phyloP scores from a whole-genome alignment of 2,329 filamentous ascomycete species.

The Aspergillus floridensis region DNA sequence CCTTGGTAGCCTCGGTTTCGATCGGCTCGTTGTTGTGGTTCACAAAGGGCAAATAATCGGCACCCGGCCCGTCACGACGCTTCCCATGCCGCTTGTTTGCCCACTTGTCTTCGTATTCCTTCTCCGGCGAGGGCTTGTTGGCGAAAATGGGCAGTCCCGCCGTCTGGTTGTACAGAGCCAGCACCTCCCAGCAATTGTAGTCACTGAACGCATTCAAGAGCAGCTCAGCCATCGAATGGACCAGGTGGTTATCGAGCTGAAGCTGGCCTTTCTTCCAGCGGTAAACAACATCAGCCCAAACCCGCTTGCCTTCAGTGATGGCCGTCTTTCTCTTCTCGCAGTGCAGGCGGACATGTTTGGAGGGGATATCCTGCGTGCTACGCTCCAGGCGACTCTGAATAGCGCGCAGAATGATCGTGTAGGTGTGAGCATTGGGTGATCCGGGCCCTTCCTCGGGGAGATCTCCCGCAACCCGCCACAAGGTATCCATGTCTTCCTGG shows the following conservation, averaged over 20 bases:
- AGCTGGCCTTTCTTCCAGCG: slow-evolving; percentile 72
- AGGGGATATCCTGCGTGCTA: slow-evolving; percentile 30
- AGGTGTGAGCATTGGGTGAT: slow-evolving; percentile 70
- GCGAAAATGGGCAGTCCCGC: slow-evolving; percentile 63
- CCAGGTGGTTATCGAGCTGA: slow-evolving; percentile 71
- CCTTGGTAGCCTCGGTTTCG: slow-evolving; percentile 19
- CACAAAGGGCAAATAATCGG: slow-evolving; percentile 33
- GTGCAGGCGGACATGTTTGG: slow-evolving; percentile 28
- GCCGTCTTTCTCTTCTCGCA: slow-evolving; percentile 34
- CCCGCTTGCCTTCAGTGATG: slow-evolving; percentile 64
- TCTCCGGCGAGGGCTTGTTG: slow-evolving; percentile 22
- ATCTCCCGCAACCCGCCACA: slow-evolving; percentile 74
- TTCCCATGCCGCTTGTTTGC: neutral
- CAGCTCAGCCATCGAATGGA: slow-evolving; percentile 76
- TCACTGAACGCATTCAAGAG: slow-evolving; percentile 63
- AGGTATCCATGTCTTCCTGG: slow-evolving; percentile 70
- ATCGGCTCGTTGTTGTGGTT: slow-evolving; percentile 23
- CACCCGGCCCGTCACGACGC: neutral
- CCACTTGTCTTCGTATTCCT: neutral
- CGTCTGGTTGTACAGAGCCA: slow-evolving; percentile 75
- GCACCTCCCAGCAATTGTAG: slow-evolving; percentile 66
- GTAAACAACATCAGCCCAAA: slow-evolving; percentile 79
- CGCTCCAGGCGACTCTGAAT: slow-evolving; percentile 54
- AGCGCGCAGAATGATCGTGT: slow-evolving; percentile 77
- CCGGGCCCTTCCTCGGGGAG: slow-evolving; percentile 63